These are phyloP conservation scores for Phalaenopsis equestris DNA, from an alignment of 106 monocot species.

Conservation along the genomic window DNA sequence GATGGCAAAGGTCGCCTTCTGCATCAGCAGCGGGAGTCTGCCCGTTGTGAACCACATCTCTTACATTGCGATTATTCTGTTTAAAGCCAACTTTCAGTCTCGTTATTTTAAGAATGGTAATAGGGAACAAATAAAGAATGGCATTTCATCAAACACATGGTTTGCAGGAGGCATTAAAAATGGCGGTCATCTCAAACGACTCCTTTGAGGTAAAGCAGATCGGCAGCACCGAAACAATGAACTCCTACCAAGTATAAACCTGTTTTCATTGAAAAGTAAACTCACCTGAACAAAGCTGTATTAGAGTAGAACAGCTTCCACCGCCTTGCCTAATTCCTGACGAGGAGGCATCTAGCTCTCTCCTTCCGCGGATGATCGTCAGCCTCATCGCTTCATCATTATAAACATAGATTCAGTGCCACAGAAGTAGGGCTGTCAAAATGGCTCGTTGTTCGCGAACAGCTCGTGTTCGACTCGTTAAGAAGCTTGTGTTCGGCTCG, in stretches of 20 bases:
- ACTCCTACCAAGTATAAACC: neutral
- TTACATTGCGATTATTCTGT: neutral
- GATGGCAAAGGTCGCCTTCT: neutral
- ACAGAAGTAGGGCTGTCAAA: too few species aligned
- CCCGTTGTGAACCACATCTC: neutral
- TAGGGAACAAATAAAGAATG: neutral
- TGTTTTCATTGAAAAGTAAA: neutral
- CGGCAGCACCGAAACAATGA: neutral
- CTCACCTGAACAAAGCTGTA: neutral
- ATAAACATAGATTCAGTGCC: too few species aligned
- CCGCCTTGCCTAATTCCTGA: neutral
- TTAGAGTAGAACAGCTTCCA: neutral
- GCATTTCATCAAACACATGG: constrained; percentile 6
- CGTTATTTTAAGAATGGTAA: neutral
- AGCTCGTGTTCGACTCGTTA: too few species aligned
- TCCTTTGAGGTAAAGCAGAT: neutral
- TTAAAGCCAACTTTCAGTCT: neutral
- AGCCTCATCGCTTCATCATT: too few species aligned
- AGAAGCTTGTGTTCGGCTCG: too few species aligned
- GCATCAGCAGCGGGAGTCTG: neutral
- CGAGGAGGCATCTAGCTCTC: too few species aligned
- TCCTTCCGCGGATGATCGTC: too few species aligned
- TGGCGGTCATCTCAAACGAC: neutral
- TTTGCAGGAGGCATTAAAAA: neutral
- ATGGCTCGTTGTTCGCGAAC: too few species aligned